These are phyloP conservation scores for Triangularia setosa DNA, from an alignment of 2,329 filamentous ascomycete species.

Conservation along the genomic window DNA sequence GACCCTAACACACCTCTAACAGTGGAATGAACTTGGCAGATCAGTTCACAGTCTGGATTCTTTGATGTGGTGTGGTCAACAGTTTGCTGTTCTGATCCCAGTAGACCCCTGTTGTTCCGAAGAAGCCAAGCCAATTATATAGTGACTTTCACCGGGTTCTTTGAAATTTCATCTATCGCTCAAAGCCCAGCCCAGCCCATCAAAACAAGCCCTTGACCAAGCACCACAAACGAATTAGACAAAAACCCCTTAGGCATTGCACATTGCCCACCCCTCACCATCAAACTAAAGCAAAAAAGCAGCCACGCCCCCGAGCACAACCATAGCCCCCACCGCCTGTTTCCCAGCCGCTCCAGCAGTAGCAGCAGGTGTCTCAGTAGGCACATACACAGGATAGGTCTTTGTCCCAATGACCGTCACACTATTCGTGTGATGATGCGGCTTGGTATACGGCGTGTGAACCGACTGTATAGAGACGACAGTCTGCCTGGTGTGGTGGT, in stretches of 20 bases:
- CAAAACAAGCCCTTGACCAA: too few relatives aligned
- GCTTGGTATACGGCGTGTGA: not conserved
- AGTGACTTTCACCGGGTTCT: too few relatives aligned
- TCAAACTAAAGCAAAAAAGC: conserved; percentile 39
- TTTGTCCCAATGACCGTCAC: conserved; percentile 10
- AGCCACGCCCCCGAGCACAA: conserved; percentile 37
- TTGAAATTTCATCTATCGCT: too few relatives aligned
- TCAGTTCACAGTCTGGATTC: too few relatives aligned
- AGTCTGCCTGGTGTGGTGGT: not conserved
- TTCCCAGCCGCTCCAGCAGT: conserved; percentile 23
- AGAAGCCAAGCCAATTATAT: too few relatives aligned
- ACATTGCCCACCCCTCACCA: not conserved
- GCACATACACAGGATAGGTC: conserved; percentile 11
- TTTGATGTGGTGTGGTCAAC: too few relatives aligned
- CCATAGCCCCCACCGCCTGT: conserved; percentile 33
- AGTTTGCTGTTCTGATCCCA: too few relatives aligned
- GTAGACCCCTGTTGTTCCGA: too few relatives aligned
- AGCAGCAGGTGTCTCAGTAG: conserved; percentile 25
- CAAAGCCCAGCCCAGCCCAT: too few relatives aligned
- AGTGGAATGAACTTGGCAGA: too few relatives aligned
- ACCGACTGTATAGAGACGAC: not conserved
- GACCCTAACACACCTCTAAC: too few relatives aligned
- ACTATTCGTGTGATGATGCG: not conserved
- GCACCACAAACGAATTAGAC: too few relatives aligned
- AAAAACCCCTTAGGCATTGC: not conserved